Evolutionary conservation across 2,329 filamentous ascomycete species (phyloP).

Genomic region (Dendryphion nanum): DNA sequence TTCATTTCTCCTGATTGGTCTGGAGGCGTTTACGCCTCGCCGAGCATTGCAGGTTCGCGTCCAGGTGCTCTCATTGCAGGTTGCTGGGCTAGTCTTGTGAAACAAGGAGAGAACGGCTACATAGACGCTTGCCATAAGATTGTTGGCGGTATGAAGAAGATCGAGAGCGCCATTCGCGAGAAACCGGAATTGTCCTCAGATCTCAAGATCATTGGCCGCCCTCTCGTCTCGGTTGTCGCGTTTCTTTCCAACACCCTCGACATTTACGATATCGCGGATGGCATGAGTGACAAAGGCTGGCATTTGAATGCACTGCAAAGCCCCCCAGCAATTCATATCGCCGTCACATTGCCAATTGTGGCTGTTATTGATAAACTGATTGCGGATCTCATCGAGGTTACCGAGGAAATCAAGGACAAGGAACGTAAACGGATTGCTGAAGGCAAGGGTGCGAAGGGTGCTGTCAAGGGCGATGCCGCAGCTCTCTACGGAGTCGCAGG

Average conservation of each 20-base stretch:
- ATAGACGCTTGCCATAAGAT: conserved; percentile 83
- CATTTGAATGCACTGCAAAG: conserved; percentile 92
- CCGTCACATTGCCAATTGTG: conserved; percentile 83
- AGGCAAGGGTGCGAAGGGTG: conserved; percentile 61
- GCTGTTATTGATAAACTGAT: conserved; percentile 79
- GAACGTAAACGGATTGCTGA: conserved; percentile 70
- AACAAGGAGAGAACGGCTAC: conserved; percentile 83
- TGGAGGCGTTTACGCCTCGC: conserved; percentile 92
- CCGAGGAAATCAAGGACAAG: conserved; percentile 75
- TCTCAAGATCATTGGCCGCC: conserved; percentile 77
- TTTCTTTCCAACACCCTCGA: conserved; percentile 83
- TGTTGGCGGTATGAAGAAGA: conserved; percentile 80
- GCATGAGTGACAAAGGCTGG: conserved; percentile 82
- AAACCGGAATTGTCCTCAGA: conserved; percentile 68
- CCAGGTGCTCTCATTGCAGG: conserved; percentile 93
- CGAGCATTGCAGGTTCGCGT: conserved; percentile 84
- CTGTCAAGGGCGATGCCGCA: conserved; percentile 71
- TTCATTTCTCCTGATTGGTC: conserved; percentile 95
- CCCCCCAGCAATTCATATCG: conserved; percentile 89
- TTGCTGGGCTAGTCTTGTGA: conserved; percentile 92
- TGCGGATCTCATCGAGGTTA: conserved; percentile 61
- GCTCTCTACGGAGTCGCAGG: conserved; percentile 94
- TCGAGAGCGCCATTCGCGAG: conserved; percentile 69
- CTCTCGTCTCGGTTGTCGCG: conserved; percentile 85
- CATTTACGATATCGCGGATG: conserved; percentile 92